These are phyloP conservation scores for Diaporthe nobilis DNA, from an alignment of 2,329 filamentous ascomycete genomes.

Conservation along the genomic window DNA sequence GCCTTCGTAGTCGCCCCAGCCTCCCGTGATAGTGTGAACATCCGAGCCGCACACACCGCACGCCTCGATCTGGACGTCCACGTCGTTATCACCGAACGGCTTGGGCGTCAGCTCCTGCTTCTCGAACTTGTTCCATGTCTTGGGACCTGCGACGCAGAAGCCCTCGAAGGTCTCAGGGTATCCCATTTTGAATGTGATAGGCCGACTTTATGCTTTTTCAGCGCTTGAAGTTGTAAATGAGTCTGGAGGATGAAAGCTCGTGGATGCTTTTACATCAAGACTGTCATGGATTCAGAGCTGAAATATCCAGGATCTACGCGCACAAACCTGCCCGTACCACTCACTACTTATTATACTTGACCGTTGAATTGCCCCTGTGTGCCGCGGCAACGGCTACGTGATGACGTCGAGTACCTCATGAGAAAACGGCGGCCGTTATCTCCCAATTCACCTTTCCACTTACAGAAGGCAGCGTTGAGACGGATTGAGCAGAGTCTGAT, in stretches of 20 bases:
- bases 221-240: neutral
- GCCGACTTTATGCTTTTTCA: neutral
- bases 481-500: neutral
- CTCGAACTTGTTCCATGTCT: slow-evolving; percentile 58
- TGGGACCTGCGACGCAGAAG: slow-evolving; percentile 59
- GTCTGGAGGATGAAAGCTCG: neutral
- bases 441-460: neutral
- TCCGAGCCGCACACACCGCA: slow-evolving; percentile 75
- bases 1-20: slow-evolving; percentile 62
- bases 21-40: slow-evolving; percentile 70
- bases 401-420: slow-evolving; percentile 8
- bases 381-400: neutral
- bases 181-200: slow-evolving; percentile 52
- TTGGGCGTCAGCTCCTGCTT: slow-evolving; percentile 65
- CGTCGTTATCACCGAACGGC: slow-evolving; percentile 77
- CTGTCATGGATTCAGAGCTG: neutral
- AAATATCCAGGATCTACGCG: too few species aligned
- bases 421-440: neutral
- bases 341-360: neutral
- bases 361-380: neutral
- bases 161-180: slow-evolving; percentile 61
- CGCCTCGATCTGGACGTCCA: slow-evolving; percentile 79
- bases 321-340: neutral
- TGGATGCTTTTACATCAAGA: neutral
- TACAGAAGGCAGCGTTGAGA: neutral